A percentile compares a stretch with the other conserved stretches of the same genome.
phyloP scores from a whole-genome alignment of 2,329 filamentous ascomycete genomes.

The Fusarium poae region DNA sequence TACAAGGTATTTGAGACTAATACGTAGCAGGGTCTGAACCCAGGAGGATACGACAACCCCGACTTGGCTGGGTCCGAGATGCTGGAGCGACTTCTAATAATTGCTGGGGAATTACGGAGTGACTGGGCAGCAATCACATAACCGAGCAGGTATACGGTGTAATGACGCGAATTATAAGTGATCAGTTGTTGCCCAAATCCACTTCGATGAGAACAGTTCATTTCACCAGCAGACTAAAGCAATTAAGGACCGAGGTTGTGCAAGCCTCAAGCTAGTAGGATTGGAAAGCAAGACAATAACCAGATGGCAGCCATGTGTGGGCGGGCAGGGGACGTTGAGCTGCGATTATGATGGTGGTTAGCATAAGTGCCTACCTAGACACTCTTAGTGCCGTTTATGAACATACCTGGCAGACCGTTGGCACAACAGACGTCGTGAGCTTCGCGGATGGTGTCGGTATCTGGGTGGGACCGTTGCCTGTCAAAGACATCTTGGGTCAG shows the following conservation, averaged over 20 bases:
- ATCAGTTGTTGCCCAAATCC: slow-evolving; percentile 3
- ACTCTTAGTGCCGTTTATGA: slow-evolving; percentile 16
- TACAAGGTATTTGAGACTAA: slow-evolving; percentile 27
- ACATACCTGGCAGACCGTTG: slow-evolving; percentile 34
- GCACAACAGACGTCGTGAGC: slow-evolving; percentile 37
- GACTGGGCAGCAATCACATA: slow-evolving; percentile 32
- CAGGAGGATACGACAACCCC: slow-evolving; percentile 36
- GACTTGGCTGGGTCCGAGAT: slow-evolving; percentile 20
- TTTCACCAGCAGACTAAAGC: not conserved
- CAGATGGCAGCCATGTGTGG: slow-evolving; percentile 41
- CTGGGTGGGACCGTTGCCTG: slow-evolving; percentile 46
- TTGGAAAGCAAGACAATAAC: slow-evolving; percentile 34
- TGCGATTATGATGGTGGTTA: slow-evolving; percentile 38
- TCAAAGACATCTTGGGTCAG: slow-evolving; percentile 43
- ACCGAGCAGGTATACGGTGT: slow-evolving; percentile 18
- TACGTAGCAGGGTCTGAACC: slow-evolving; percentile 32
- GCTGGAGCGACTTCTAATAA: slow-evolving; percentile 10
- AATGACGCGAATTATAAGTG: slow-evolving; percentile 22
- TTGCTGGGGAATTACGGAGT: slow-evolving; percentile 8
- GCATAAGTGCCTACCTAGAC: not conserved
- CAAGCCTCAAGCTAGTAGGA: slow-evolving; percentile 25
- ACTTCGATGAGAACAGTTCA: slow-evolving; percentile 1
- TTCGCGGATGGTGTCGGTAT: slow-evolving; percentile 29
- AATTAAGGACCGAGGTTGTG: slow-evolving; percentile 25
- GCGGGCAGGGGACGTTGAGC: slow-evolving; percentile 38